Base-by-base conservation (phyloP, 2,329 filamentous ascomycete genomes). In the Ophiocordyceps sinensis region DNA sequence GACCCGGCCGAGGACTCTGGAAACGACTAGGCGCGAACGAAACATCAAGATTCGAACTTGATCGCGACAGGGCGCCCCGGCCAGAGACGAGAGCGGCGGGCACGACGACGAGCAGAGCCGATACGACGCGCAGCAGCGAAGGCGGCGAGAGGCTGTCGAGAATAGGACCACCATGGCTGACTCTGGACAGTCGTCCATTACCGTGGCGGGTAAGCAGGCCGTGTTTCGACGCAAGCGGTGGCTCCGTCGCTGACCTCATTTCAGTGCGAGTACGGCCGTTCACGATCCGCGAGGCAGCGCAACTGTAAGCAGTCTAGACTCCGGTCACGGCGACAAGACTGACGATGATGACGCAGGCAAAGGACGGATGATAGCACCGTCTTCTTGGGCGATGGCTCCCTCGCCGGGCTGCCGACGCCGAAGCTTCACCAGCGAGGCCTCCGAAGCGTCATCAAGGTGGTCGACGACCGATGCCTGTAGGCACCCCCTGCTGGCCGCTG, bases 391-490 rank as follows among this genome's bases (percentile, higher is more conserved):
- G 91, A 98, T 60, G 91, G 91, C 44, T 96, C 89, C 15, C 71
- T 98, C 43, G 91, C 91, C n/a, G 83, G 77, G 37, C 80, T 75
- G 13, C 87, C 89, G 1, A 75, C 85, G 1, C 88, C 88, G 1
- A 94, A 89, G 57, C 73, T 94, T 28, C 77, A 82, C 45, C 79
- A 85, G 51, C 87, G 88, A 54, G 91, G 93, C 8, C 79, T 98
- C 43, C 75, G 88, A 53, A 80, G 85, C 2, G 87, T 98, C 41
- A 84, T 98, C 64, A 96, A 95, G 63, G 88, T 98, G 17, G 75
- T 98, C 41, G 93, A 98, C 57, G 88, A 95, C 58, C 84, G 85
- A 55, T 96, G 91, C 67, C 67, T 98, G 91, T 96, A 74, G 51
- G 85, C 11, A 21, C 12, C 28, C 19, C 37, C 28, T 28, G 15